Conservation (phyloP, 768 basidiomycete genomes). For the Gymnopilus junonius region DNA sequence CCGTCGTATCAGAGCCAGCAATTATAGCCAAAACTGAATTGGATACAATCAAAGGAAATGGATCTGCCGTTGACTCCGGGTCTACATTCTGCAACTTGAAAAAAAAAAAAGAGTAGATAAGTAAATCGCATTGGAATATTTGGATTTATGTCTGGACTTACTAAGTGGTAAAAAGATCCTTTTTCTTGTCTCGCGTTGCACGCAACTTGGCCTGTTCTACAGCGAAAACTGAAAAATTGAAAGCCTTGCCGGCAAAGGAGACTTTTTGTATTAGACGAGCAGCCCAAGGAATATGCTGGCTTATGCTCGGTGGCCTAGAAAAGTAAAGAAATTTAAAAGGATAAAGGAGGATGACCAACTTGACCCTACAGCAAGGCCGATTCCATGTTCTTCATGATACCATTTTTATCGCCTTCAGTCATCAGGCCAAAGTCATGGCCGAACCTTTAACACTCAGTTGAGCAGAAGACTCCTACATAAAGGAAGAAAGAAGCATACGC, state of each 20-base stretch:
- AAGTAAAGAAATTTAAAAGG: not conserved
- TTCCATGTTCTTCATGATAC: constrained; percentile 19
- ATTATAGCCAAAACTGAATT: constrained; percentile 31
- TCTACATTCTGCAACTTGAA: constrained; percentile 22
- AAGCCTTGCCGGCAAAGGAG: constrained; percentile 15
- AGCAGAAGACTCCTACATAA: not conserved
- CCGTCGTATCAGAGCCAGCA: constrained; percentile 37
- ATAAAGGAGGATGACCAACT: not conserved
- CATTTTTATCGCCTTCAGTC: constrained; percentile 34
- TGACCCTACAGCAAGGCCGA: constrained; percentile 28
- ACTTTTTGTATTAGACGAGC: constrained; percentile 14
- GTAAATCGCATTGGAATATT: not conserved
- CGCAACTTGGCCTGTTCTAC: constrained; percentile 26
- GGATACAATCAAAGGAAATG: constrained; percentile 18
- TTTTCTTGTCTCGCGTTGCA: constrained; percentile 10
- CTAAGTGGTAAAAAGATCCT: constrained; percentile 36
- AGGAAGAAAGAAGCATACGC: constrained; percentile 25
- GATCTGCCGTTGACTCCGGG: constrained; percentile 10
- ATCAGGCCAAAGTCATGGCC: constrained; percentile 35
- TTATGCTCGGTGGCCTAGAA: constrained; percentile 2
- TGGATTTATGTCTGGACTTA: constrained; percentile 4
- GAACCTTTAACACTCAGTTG: constrained; percentile 26
- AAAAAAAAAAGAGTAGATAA: not conserved
- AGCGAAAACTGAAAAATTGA: constrained; percentile 18
- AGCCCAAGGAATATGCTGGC: constrained; percentile 30